Evolutionary conservation across 352 stramenopile genomes (phyloP), one percentile per base, ranked within the genome.

Genomic region (Discostella stelligera): DNA sequence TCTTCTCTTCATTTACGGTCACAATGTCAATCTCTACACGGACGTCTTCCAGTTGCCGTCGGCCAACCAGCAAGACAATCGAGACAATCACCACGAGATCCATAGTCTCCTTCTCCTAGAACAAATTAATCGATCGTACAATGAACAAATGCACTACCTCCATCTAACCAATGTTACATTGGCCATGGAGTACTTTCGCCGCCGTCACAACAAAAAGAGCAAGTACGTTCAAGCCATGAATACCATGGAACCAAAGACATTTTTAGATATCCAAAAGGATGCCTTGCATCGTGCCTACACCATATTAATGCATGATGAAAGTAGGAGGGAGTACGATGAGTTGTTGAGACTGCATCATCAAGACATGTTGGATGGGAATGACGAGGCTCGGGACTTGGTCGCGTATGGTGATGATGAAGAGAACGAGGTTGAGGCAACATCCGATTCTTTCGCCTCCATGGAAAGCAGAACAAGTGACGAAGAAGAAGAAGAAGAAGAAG

Each of bases 11-110:
- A 21, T 61, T 10, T 61, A 61, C 53, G 53, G 53, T 1, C 53
- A 61, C 53, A 61, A 61, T 9, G 53, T 61, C 53, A 61, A 61
- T 37, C 53, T 61, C 23, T 61, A 61, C 53, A 46, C 53, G 1
- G 25, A 61, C 53, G 53, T 61, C 0, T 61, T 61, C 53, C 53
- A 48, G 46, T 25, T 61, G 30, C 53, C 53, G 14, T 10, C 53
- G 8, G 11, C 6, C 4, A 23, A 23, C 49, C n/a, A 21, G 8
- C 49, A 21, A 13, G 6, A 16, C 10, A 7, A 18, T 23, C n/a
- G 25, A 18, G n/a, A 20, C 23, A 27, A 18, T 23, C 8, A 32
- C 18, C 20, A 46, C 11, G 37, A 44, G 7, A 8, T 44, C 7
- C 37, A 44, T 14, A 44, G 37, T 44, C 37, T 44, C 0, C 37